Base-by-base conservation (phyloP, 2,329 filamentous ascomycete species). In the Zymoseptoria tritici region DNA sequence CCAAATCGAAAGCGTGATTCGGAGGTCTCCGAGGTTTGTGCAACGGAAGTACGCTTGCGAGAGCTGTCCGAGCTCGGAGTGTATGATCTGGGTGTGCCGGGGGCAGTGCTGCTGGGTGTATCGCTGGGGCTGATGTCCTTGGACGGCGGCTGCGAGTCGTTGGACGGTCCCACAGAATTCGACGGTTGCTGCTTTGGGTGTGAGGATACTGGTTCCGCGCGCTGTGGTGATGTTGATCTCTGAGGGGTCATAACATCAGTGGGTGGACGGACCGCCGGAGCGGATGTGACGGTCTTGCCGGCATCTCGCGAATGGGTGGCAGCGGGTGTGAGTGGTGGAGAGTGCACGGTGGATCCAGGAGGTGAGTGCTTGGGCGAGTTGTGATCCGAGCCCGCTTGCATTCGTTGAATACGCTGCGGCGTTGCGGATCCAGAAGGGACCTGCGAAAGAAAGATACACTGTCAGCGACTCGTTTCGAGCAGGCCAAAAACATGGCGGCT, bases 321-420 rank as follows among this genome's bases (percentile, higher is more conserved):
- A 57, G 91, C 86, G 19, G 93, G 93, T 11, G 92, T 97, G 56
- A 97, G 81, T 50, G 91, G 91, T 65, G 93, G 93, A 9, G 92
- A 96, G 67, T 93, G 89, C 77, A 95, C 83, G 59, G 88, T 84
- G 60, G 86, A 85, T 52, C 83, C 78, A 62, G 83, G 82, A 61
- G 89, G 87, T 64, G 86, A 89, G 62, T 83, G 81, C 66, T 81
- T 83, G 60, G 79, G 79, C 57, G 86, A 86, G 64, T 87, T 86
- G 63, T 76, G 67, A 67, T 57, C 59, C 16, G 67, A 71, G 36
- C 71, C 71, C 42, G 76, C 77, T 6, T 71, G 67, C 55, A 77
- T 75, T 84, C 73, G 63, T 61, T 58, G 57, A 62, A 67, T 66
- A 52, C 63, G 69, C 7, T 61, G 61, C 22, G 71, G 76, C 31